phyloP scores from a whole-genome alignment of 345 rosid species.

The Camelina neglecta region DNA sequence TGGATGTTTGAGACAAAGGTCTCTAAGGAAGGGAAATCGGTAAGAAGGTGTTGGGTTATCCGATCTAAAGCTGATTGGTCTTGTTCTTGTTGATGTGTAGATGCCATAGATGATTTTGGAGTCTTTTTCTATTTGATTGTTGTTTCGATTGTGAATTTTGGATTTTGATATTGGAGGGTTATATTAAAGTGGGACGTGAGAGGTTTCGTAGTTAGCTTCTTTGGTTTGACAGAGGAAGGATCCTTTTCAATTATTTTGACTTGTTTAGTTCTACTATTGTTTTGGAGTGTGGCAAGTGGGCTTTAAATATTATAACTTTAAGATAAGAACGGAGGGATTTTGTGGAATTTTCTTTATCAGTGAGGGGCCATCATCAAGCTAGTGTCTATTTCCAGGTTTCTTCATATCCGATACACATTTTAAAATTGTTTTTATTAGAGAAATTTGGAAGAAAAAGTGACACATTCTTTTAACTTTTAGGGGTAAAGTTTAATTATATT shows the following conservation, averaged over 20 bases:
- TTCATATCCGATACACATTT: background rate
- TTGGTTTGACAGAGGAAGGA: constrained; percentile 31
- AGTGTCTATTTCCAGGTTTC: constrained; percentile 9
- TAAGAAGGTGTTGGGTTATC: constrained; percentile 65
- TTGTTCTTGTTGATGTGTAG: constrained; percentile 25
- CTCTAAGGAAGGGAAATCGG: constrained; percentile 59
- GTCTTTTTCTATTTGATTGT: background rate
- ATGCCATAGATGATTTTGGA: constrained; percentile 23
- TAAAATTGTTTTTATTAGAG: background rate
- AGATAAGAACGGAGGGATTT: background rate
- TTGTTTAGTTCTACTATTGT: background rate
- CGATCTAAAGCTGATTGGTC: constrained; percentile 56
- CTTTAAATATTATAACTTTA: background rate
- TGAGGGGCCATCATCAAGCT: constrained; percentile 1
- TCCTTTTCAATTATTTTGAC: background rate
- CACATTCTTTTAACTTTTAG: background rate
- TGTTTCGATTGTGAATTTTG: constrained; percentile 15
- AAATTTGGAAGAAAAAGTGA: background rate
- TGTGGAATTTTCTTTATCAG: background rate
- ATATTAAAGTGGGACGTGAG: constrained; percentile 31
- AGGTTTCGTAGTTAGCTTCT: constrained; percentile 31
- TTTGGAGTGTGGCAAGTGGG: constrained; percentile 26
- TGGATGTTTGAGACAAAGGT: constrained; percentile 42
- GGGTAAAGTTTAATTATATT: background rate
- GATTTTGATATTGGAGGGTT: constrained; percentile 7